Evolutionary conservation across 768 basidiomycete genomes (phyloP), one percentile per base, ranked within the genome.

Genomic region (Lentinula edodes): DNA sequence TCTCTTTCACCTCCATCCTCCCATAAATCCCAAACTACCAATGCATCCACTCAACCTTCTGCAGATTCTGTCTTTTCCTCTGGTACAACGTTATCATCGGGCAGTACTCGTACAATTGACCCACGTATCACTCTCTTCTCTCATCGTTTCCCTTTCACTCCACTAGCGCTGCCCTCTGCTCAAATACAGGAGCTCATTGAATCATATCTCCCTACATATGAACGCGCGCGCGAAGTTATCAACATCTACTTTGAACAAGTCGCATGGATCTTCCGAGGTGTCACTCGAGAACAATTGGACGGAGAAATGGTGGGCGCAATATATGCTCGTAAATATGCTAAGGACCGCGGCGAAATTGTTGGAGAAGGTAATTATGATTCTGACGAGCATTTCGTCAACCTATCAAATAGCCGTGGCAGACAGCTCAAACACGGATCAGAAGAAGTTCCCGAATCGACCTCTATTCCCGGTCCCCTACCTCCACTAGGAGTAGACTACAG

Each of bases 71-170:
- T 48, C n/a, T 39, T 54, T 54, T 20, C 38, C 15, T 42, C 42
- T 3, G 42, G 39, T 46, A 58, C 45, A 16, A 41, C 58, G 16
- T 5, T 36, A 9, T 48, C 46, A 34, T 23, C 56, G 12, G 48
- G 36, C 16, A 39, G 45, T 38, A 6, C 58, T 12, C 35, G 48
- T 46, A 59, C 41, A 35, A 9, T 51, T 12, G 58, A 59, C 38
- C 45, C 58, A 4, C 58, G 58, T 15, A 20, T 59, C 45, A 51
- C 58, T 10, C 46, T 59, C 5, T 87, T 88, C 70, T 84, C 86
- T 5, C 78, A 77, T 43, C 73, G 81, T 20, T 89, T 89, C 68
- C 87, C 86, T 0, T 84, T 89, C 68, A 85, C 84, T 0, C 86
- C 87, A 18, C 71, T 83, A 65, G 85, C 84, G 38, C 15, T 60